Evolutionary conservation across 345 rosid species (phyloP), one percentile per base, ranked within the genome.

Genomic region (Mallotus nudiflorus): DNA sequence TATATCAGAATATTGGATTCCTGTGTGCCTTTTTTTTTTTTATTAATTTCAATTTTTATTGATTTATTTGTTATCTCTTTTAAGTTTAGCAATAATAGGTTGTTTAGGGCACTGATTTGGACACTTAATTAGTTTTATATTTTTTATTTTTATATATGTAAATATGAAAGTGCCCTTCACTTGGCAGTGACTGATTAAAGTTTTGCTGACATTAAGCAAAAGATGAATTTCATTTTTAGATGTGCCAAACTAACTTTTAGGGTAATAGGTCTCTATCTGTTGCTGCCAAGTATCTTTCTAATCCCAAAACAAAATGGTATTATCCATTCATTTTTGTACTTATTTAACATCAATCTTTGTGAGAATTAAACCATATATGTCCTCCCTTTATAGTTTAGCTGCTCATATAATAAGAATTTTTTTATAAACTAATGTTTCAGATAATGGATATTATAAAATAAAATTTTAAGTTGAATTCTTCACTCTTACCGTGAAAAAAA

Each of bases 181-280:
- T 19, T 44, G 52, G 51, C 35, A 58, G 13, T 13, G 25, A 62
- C 46, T 25, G 50, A 35, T 61, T 50, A 61, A 52, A 29, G 18
- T 29, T 14, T 19, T 46, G 37, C 50, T 35, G 52, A 57, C 65
- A 33, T 16, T 64, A 14, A 29, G 53, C 16, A 54, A 71, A 29
- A 54, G 64, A 44, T 55, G 7, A 64, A 55, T 46, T 48, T 49
- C 37, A 56, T 65, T 45, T n/a, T 72, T 59, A 60, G 69, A 1
- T 4, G 64, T 19, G 53, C 44, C 39, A 37, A 58, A 66, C 42
- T 48, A 49, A n/a, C 60, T 58, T 48, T 45, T 33, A 29, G 66
- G 76, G 45, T 66, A 58, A 58, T 24, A 14, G 29, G 76, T 73
- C 70, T 28, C n/a, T 14, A 49, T 73, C 71, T 18, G n/a, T 57